Conservation (phyloP, 2,329 filamentous ascomycete genomes). For the Teratosphaeria nubilosa region DNA sequence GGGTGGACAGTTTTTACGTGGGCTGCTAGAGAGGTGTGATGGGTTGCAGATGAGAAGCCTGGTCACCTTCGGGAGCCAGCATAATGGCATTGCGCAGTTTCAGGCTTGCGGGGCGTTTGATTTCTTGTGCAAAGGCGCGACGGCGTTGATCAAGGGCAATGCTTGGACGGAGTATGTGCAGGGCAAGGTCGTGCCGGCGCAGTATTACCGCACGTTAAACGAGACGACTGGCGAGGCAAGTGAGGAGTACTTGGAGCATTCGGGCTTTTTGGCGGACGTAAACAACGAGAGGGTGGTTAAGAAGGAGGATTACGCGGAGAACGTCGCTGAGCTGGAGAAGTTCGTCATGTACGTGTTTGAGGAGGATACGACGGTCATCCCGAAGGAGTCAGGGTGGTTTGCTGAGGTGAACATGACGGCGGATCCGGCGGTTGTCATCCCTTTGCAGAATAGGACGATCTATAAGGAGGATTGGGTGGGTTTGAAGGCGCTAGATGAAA, state of each 20-base stretch:
- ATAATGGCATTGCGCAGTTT: conserved; percentile 85
- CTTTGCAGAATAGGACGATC: conserved; percentile 57
- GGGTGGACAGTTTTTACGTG: conserved; percentile 91
- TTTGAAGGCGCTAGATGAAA: conserved; percentile 65
- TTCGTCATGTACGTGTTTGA: conserved; percentile 84
- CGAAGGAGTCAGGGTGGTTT: conserved; percentile 88
- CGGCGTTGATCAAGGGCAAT: conserved; percentile 66
- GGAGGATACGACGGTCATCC: conserved; percentile 74
- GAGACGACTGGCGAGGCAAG: conserved; percentile 42
- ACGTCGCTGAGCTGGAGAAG: conserved; percentile 59
- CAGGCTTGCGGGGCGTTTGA: conserved; percentile 61
- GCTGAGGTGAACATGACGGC: conserved; percentile 65
- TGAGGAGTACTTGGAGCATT: conserved; percentile 63
- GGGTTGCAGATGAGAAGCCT: conserved; percentile 70
- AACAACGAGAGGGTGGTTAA: conserved; percentile 80
- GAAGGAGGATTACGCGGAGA: conserved; percentile 60
- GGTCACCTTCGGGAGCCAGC: conserved; percentile 81
- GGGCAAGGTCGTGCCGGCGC: conserved; percentile 72
- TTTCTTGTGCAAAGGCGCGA: conserved; percentile 70
- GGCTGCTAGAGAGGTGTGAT: conserved; percentile 81
- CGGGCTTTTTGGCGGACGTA: conserved; percentile 86
- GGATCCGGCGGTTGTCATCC: conserved; percentile 44
- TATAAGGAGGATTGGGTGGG: conserved; percentile 95
- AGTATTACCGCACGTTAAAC: conserved; percentile 76
- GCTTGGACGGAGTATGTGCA: conserved; percentile 76